phyloP scores from a whole-genome alignment of 1,284 basidiomycete genomes.

The Ceratobasidium sp. region DNA sequence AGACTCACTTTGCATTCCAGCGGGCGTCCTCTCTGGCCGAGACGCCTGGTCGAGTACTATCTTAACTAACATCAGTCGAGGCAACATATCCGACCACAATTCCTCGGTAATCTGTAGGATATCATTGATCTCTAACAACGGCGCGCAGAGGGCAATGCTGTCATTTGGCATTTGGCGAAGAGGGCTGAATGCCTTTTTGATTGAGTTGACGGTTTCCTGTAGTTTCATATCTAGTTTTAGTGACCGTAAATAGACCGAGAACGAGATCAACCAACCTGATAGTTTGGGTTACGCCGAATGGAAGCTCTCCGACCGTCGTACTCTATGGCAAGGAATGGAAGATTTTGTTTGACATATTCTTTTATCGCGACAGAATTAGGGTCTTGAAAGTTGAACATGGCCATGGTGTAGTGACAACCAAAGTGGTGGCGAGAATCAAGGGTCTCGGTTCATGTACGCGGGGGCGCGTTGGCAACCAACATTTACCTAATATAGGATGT shows the following conservation, averaged over 20 bases:
- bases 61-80: neutral
- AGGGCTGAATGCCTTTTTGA: neutral
- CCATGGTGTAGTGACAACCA: no score
- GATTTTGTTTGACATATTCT: neutral
- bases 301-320: conserved; percentile 6
- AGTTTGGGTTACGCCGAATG: neutral
- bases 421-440: no score
- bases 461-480: no score
- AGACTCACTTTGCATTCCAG: no score
- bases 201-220: conserved; percentile 2
- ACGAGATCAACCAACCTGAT: neutral
- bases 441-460: no score
- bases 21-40: no score
- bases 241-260: neutral
- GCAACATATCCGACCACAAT: conserved; percentile 7
- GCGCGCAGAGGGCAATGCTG: neutral
- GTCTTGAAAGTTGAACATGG: no score
- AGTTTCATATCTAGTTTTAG: neutral
- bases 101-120: conserved; percentile 4
- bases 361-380: neutral
- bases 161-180: neutral
- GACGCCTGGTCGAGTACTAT: neutral
- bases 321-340: conserved; percentile 1
- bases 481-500: no score
- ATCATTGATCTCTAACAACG: neutral